These are phyloP conservation scores for Leishmania tropica DNA, from an alignment of 208 protist genomes.

Conservation along the genomic window DNA sequence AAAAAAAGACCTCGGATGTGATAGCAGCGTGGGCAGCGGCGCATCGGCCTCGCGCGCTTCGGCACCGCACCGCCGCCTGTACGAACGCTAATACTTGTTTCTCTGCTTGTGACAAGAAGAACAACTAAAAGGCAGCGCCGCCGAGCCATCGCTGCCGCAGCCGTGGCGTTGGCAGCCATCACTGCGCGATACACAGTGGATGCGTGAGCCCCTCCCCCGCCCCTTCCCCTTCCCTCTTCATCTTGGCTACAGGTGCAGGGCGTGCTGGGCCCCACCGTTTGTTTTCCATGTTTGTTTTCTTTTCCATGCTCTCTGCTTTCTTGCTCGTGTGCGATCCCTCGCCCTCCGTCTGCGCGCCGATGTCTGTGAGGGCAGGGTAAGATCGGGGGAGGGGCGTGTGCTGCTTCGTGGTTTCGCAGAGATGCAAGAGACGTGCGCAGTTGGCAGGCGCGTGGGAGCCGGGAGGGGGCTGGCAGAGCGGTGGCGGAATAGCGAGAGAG, in stretches of 20 bases:
- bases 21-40: background rate
- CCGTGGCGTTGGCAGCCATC: background rate
- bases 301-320: too few species aligned
- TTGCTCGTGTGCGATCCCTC: too few species aligned
- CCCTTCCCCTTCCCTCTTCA: background rate
- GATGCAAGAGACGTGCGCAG: background rate
- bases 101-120: background rate
- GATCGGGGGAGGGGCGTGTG: background rate
- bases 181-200: background rate
- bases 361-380: background rate
- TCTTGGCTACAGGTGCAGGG: background rate
- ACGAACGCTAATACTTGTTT: background rate
- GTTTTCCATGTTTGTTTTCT: too few species aligned
- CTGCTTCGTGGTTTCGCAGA: background rate
- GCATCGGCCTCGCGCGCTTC: background rate
- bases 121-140: background rate
- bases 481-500: background rate
- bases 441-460: background rate
- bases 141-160: background rate
- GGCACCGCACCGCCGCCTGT: background rate
- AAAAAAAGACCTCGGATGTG: background rate
- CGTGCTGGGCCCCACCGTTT: background rate
- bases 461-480: background rate
- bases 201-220: too few species aligned
- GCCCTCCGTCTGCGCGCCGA: too few species aligned